Evolutionary conservation across 108 stramenopile genomes (phyloP), one percentile per base, ranked within the genome.

Genomic region (Cylindrotheca fusiformis): DNA sequence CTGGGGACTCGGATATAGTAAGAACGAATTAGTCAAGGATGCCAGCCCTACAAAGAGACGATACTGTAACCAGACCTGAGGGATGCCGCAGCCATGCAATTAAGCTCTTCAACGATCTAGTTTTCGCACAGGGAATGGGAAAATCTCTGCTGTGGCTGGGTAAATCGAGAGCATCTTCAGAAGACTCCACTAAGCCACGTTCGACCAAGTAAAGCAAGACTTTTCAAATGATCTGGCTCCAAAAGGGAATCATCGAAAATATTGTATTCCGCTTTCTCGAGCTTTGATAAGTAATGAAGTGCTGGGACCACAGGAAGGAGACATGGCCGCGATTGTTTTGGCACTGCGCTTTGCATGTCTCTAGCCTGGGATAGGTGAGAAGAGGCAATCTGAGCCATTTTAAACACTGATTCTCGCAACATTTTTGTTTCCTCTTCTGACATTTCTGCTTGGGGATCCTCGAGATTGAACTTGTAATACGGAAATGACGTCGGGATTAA

Each of bases 181-280:
- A 83, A 88, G 3, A 80, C 69, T 33, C 86, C 86, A 32, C 83
- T 88, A 47, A 84, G 58, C 86, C 86, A 88, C 26, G 83, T 75
- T 52, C 83, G 68, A 17, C 79, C 77, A 57, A 88, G 53, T 29
- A 72, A 32, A 21, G 79, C 32, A 58, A 85, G 64, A 27, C 84
- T 52, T 30, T 28, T 58, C 29, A 88, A 44, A 20, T 71, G 62
- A 52, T 67, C 77, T 1, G 55, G 71, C 47, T 63, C 61, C 60
- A 75, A 52, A 25, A 71, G 62, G 18, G 19, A 50, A 18, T 75
- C 68, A 63, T 84, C 77, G 58, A 87, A 81, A n/a, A 92, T 67
- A 66, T 88, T 74, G 67, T 87, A 92, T 29, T 88, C 54, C 48
- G 65, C 76, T 26, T 52, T 46, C 67, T 88, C 62, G 61, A 92